Evolutionary conservation across 2,329 filamentous ascomycete genomes (phyloP), one percentile per base, ranked within the genome.

Genomic region (Fusarium clavum): DNA sequence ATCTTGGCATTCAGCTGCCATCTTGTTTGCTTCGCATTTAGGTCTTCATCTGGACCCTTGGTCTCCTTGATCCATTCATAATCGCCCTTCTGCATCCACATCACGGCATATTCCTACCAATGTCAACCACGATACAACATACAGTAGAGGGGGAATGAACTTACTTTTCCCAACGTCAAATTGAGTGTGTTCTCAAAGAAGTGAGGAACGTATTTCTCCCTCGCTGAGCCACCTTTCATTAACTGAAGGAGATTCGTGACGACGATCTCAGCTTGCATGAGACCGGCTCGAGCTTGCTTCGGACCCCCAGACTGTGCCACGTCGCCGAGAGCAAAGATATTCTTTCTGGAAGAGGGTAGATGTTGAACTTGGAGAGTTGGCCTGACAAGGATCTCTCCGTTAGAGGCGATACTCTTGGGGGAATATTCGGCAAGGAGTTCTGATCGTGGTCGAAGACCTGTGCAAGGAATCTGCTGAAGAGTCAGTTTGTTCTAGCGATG

Each of bases 141-240:
- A 25, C 25, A 25, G 9, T 3, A 11, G 27, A 27, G 11, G 27
- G 4, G 12, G 4, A 29, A 29, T 10, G 2, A 1, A 32, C 44
- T 24, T 47, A 71, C 68, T 20, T 44, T 69, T 20, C 68, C 68
- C 2, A 71, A 2, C 1, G 68, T 71, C 9, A 71, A n/a, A 7
- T 48, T 55, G 1, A 71, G 14, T 0, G 61, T 48, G 0, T 54
- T 66, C 25, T 71, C 68, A 11, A 71, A 61, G 10, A 41, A 68
- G 0, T 57, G 32, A 0, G 68, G 68, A 2, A 22, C 29, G 2
- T 71, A 71, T 10, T 49, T 8, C 0, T 16, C n/a, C 1, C 41
- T 13, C 0, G 43, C 48, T 2, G 20, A 1, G 0, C 16, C 9
- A 1, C 24, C 41, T 13, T 60, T 70, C 3, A 73, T 71, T 0